Evolutionary conservation across 1,284 basidiomycete species (phyloP).

Genomic region (Naganishia albida): DNA sequence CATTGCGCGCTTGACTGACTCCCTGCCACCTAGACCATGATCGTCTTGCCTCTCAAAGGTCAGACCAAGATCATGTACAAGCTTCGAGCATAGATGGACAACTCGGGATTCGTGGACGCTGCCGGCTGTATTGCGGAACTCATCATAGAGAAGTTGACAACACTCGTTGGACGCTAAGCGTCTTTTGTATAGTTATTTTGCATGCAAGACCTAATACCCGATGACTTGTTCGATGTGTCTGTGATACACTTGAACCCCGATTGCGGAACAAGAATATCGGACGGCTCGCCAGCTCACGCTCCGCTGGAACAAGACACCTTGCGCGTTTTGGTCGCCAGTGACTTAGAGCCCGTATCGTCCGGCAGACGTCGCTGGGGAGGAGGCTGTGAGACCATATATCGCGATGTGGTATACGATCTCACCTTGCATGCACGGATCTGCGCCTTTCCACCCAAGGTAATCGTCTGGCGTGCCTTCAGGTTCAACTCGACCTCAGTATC

Average conservation of each 20-base stretch:
- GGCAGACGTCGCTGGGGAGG: not conserved
- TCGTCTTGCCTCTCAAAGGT: constrained; percentile 61
- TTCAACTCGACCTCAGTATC: not conserved
- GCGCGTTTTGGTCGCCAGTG: too few relatives aligned
- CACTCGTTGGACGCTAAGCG: too few relatives aligned
- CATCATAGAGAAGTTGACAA: too few relatives aligned
- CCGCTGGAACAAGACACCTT: too few relatives aligned
- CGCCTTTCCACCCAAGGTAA: not conserved
- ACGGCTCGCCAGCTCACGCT: too few relatives aligned
- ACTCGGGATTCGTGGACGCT: too few relatives aligned
- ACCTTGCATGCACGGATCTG: not conserved
- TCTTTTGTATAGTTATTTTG: too few relatives aligned
- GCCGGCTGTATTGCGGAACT: too few relatives aligned
- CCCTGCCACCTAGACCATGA: constrained; percentile 66
- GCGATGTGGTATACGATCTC: not conserved
- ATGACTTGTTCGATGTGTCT: too few relatives aligned
- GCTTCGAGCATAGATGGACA: constrained; percentile 19
- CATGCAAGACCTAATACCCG: too few relatives aligned
- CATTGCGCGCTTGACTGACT: constrained; percentile 2
- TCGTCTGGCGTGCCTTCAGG: not conserved
- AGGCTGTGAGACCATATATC: not conserved
- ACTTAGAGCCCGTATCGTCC: not conserved
- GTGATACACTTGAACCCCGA: too few relatives aligned
- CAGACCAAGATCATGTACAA: constrained; percentile 31
- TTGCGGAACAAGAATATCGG: too few relatives aligned